Evolutionary conservation across 768 basidiomycete species (phyloP).

Genomic region (Infundibulicybe gibba): DNA sequence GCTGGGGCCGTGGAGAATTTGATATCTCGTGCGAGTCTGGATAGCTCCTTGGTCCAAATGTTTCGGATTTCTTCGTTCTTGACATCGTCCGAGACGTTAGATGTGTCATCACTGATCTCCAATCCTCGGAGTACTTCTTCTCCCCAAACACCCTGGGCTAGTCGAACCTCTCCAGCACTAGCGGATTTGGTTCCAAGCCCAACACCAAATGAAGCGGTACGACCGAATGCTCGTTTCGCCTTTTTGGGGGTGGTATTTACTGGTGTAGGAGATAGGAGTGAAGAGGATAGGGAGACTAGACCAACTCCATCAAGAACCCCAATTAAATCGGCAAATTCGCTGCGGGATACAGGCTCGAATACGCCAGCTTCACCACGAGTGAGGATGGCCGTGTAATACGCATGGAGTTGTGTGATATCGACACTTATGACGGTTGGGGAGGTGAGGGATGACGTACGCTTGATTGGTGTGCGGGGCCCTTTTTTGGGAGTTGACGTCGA

Average conservation of each 20-base stretch:
- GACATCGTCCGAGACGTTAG: conserved; percentile 26
- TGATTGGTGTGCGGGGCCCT: conserved; percentile 39
- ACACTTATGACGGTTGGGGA: conserved; percentile 32
- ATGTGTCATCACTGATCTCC: conserved; percentile 36
- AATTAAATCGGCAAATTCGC: conserved; percentile 72
- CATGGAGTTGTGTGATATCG: conserved; percentile 59
- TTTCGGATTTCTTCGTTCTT: conserved; percentile 47
- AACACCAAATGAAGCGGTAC: conserved; percentile 55
- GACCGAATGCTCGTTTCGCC: conserved; percentile 48
- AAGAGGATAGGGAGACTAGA: conserved; percentile 43
- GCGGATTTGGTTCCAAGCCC: conserved; percentile 29
- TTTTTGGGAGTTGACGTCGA: conserved; percentile 31
- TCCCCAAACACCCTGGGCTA: conserved; percentile 58
- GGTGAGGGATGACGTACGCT: conserved; percentile 40
- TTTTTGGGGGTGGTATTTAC: conserved; percentile 11
- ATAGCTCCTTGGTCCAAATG: conserved; percentile 52
- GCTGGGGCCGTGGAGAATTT: conserved; percentile 14
- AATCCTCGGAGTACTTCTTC: conserved; percentile 74
- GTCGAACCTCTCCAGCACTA: conserved; percentile 45
- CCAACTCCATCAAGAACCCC: conserved; percentile 74
- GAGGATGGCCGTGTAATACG: conserved; percentile 61
- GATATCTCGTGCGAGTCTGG: conserved; percentile 39
- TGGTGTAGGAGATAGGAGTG: conserved; percentile 15
- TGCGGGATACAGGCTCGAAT: conserved; percentile 66
- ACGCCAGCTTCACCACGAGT: conserved; percentile 48